Evolutionary conservation across 306 rosid species (phyloP).

Genomic region (Prosopis cineraria): DNA sequence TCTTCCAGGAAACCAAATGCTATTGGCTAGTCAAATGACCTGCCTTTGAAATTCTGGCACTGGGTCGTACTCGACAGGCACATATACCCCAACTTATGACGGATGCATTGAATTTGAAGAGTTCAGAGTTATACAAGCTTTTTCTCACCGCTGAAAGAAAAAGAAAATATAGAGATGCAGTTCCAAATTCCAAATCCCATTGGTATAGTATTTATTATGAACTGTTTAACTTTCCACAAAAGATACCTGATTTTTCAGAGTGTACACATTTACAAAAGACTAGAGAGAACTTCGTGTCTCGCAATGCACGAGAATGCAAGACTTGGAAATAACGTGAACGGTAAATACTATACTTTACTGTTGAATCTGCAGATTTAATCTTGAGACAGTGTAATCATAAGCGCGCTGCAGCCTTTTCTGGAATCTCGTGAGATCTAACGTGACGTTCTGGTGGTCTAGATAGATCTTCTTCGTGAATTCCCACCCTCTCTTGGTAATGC

Average conservation of each 20-base stretch:
- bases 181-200: not conserved
- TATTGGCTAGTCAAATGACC: not conserved
- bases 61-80: not conserved
- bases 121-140: not conserved
- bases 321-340: constrained; percentile 3
- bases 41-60: not conserved
- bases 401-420: constrained; percentile 63
- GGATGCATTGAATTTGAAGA: not conserved
- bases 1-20: not conserved
- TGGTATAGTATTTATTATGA: not conserved
- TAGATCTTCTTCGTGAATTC: constrained; percentile 83
- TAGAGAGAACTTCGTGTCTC: not conserved
- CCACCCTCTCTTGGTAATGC: constrained; percentile 81
- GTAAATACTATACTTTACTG: no score
- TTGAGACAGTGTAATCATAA: constrained; percentile 48
- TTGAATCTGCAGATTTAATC: constrained; percentile 28
- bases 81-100: not conserved
- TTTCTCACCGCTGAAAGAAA: not conserved
- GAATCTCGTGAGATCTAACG: constrained; percentile 67
- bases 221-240: not conserved
- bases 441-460: constrained; percentile 82
- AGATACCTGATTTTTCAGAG: no score
- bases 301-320: constrained; percentile 7
- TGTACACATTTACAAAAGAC: not conserved
- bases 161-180: not conserved